Percentiles rank a stretch among this genome's conserved stretches.
Conservation (phyloP, 129 eudicot genomes). For the Kitagawia praeruptora region DNA sequence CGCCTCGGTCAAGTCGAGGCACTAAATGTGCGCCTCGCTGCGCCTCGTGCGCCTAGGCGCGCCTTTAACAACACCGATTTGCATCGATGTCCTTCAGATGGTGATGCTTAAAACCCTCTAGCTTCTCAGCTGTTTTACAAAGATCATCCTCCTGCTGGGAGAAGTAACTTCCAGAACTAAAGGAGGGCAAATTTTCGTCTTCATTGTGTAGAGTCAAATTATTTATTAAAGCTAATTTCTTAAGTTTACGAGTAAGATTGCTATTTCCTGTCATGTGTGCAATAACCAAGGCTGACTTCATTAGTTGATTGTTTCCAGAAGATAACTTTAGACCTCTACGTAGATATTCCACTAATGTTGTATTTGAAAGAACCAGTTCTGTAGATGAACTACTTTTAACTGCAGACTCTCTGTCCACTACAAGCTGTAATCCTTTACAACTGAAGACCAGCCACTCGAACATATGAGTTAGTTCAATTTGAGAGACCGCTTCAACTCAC, state of each 20-base stretch:
- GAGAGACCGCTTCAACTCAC: slow-evolving; percentile 18
- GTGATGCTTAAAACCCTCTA: slow-evolving; percentile 31
- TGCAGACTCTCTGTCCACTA: slow-evolving; percentile 14
- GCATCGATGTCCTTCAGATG: slow-evolving; percentile 18
- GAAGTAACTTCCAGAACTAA: slow-evolving; percentile 22
- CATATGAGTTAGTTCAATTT: slow-evolving; percentile 35
- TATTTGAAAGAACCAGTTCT: slow-evolving; percentile 29
- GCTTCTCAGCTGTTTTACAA: slow-evolving; percentile 36
- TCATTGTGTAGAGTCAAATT: neutral
- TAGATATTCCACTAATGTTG: slow-evolving; percentile 15
- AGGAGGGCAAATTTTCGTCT: slow-evolving; percentile 9
- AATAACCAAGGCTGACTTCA: slow-evolving; percentile 1
- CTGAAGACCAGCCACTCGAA: slow-evolving; percentile 49
- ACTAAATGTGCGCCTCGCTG: no score
- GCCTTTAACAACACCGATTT: no score
- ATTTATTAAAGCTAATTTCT: neutral
- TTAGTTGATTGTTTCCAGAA: neutral
- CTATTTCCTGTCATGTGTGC: slow-evolving; percentile 2
- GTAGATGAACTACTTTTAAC: slow-evolving; percentile 18
- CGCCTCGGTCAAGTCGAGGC: no score
- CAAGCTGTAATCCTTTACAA: slow-evolving; percentile 37
- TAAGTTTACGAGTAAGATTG: neutral
- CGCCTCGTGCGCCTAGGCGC: no score
- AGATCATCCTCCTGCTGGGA: slow-evolving; percentile 43
- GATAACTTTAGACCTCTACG: neutral